phyloP scores from a whole-genome alignment of 139 green algal species.

The Tetratostichococcus sp. region DNA sequence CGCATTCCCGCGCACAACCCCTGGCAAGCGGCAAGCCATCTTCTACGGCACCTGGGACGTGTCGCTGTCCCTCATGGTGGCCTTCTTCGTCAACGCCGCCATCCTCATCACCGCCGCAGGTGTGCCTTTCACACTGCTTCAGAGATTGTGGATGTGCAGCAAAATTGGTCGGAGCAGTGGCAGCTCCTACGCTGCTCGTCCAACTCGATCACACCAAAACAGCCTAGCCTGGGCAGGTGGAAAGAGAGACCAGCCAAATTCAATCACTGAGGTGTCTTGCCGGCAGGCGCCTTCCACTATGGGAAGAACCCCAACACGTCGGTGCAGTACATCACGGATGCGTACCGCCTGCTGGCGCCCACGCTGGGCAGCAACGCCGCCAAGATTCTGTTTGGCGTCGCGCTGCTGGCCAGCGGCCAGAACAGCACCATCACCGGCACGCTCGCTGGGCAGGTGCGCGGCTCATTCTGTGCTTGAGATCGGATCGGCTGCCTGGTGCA shows the following conservation, averaged over 20 bases:
- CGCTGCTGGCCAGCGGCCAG: constrained; percentile 46
- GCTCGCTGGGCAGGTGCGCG: constrained; percentile 27
- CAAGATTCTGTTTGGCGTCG: constrained; percentile 43
- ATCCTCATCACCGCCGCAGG: constrained; percentile 60
- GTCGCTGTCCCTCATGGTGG: constrained; percentile 42
- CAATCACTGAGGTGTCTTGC: too few species aligned
- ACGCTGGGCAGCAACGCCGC: constrained; percentile 44
- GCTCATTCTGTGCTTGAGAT: too few species aligned
- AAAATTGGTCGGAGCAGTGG: too few species aligned
- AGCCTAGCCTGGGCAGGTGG: too few species aligned
- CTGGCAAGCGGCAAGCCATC: constrained; percentile 42
- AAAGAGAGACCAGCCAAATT: too few species aligned
- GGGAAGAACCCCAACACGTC: constrained; percentile 1
- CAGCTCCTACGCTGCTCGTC: too few species aligned
- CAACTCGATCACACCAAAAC: too few species aligned
- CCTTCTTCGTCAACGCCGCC: constrained; percentile 64
- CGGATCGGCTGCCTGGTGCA: too few species aligned
- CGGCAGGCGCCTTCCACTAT: not conserved
- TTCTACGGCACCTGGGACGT: constrained; percentile 48
- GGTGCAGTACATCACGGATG: constrained; percentile 33
- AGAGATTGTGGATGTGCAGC: not conserved
- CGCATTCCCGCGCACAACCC: constrained; percentile 33
- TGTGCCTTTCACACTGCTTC: not conserved
- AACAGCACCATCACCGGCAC: constrained; percentile 55
- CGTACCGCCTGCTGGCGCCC: constrained; percentile 44